phyloP scores from a whole-genome alignment of 2,329 filamentous ascomycete species.

The Alternaria viburni region DNA sequence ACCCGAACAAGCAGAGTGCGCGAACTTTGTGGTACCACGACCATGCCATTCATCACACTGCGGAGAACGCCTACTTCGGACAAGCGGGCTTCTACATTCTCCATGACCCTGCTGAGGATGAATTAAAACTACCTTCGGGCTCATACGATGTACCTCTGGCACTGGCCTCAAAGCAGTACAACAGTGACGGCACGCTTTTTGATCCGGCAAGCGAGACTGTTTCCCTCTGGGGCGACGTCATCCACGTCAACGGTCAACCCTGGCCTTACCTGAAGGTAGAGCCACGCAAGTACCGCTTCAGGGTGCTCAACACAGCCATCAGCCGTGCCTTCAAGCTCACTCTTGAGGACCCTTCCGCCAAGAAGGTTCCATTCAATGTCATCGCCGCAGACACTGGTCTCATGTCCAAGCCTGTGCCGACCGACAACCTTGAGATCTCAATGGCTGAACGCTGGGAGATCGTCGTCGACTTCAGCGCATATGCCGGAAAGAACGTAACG shows the following conservation, averaged over 20 bases:
- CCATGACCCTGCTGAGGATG: slow-evolving; percentile 58
- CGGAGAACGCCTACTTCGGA: slow-evolving; percentile 64
- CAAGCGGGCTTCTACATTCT: slow-evolving; percentile 66
- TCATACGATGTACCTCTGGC: slow-evolving; percentile 63
- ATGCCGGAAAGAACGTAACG: slow-evolving; percentile 59
- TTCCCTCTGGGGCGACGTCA: slow-evolving; percentile 63
- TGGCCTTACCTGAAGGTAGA: slow-evolving; percentile 67
- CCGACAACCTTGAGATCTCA: slow-evolving; percentile 55
- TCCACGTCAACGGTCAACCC: slow-evolving; percentile 65
- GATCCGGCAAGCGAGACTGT: slow-evolving; percentile 54
- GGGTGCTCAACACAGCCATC: slow-evolving; percentile 57
- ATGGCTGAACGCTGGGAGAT: slow-evolving; percentile 67
- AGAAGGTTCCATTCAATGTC: slow-evolving; percentile 58
- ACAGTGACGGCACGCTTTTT: slow-evolving; percentile 58
- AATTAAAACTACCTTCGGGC: slow-evolving; percentile 59
- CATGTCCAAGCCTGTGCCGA: slow-evolving; percentile 51
- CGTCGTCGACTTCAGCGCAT: slow-evolving; percentile 63
- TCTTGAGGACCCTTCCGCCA: slow-evolving; percentile 49
- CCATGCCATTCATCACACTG: slow-evolving; percentile 55
- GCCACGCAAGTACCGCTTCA: slow-evolving; percentile 65
- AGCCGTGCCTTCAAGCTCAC: slow-evolving; percentile 58
- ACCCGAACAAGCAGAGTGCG: slow-evolving; percentile 61
- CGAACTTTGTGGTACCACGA: slow-evolving; percentile 64
- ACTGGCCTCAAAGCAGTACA: slow-evolving; percentile 61
- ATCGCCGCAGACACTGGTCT: slow-evolving; percentile 61